Evolutionary conservation across 2,329 filamentous ascomycete genomes (phyloP), one percentile per base, ranked within the genome.

Genomic region (Phyllosticta citrichinensis): DNA sequence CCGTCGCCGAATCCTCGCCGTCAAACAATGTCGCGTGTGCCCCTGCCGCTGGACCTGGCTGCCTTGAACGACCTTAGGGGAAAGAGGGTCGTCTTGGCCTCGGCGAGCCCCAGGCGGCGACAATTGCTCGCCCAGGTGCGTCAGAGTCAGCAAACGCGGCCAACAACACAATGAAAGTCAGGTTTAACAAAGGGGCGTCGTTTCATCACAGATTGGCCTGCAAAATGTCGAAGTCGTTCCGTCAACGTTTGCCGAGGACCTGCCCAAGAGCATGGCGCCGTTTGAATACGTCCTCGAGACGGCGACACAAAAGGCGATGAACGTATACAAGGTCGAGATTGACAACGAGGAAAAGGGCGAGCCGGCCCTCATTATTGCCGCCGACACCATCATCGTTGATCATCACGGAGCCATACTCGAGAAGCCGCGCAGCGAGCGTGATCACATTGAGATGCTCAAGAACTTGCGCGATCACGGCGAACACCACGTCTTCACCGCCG

Each of bases 271-370:
- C 8, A 82, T 93, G 62, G 84, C 86, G 0, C 90, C 94, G 0
- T 88, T 89, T 73, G 91, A 96, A 76, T 99, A 99, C 77, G 94
- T 97, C 20, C 81, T 92, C 14, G 85, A 87, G 62, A 99, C 94
- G 1, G 93, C 93, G 3, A 84, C 84, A 22, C 83, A 87, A 67
- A 99, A 99, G 75, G 89, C 87, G 57, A 81, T 91, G 52, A 82
- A 88, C 54, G 89, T 97, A 10, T 88, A 88, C 74, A 71, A 73
- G 30, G 71, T 77, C 51, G 82, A 85, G 67, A 79, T 86, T 66
- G 72, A 84, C 68, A 82, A 83, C 62, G 72, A 76, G 60, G 74
- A 69, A 55, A 75, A 78, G 62, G 83, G 80, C 60, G 94, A 97
- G 66, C 91, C 91, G 0, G 87, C 85, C 6, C 80, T 97, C 17